A percentile compares a stretch with the other conserved stretches of the same genome.
These are phyloP conservation scores for Effrenium voratum DNA, from an alignment of 73 alveolate species.

Conservation along the genomic window DNA sequence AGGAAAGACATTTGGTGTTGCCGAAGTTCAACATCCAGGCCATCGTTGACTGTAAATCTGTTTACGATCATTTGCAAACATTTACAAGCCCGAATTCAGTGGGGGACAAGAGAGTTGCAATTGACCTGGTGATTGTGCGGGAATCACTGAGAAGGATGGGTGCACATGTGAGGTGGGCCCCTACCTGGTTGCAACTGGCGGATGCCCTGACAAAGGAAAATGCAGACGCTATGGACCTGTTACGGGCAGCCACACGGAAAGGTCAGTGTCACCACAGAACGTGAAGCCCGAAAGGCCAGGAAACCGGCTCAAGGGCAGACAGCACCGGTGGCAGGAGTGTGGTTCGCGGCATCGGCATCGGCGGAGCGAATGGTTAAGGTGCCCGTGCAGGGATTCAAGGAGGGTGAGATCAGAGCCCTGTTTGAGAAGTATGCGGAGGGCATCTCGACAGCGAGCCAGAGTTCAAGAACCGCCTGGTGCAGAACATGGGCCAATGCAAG, in stretches of 20 bases:
- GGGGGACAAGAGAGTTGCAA: neutral
- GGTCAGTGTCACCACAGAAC: neutral
- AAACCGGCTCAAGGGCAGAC: neutral
- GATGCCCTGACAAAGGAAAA: neutral
- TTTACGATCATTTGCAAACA: neutral
- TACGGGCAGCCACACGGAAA: neutral
- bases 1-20: neutral
- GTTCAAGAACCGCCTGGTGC: neutral
- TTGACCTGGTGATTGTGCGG: neutral
- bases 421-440: conserved; percentile 30
- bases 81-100: neutral
- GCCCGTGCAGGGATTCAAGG: neutral
- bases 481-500: neutral
- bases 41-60: neutral
- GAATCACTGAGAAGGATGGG: neutral
- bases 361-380: neutral
- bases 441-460: neutral
- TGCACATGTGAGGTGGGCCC: neutral
- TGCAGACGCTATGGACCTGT: neutral
- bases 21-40: neutral
- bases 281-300: neutral
- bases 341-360: neutral
- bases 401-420: neutral
- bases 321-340: neutral
- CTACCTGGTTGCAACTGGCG: neutral